Base-by-base conservation (phyloP, 345 rosid genomes). In the Citrus hindsii region DNA sequence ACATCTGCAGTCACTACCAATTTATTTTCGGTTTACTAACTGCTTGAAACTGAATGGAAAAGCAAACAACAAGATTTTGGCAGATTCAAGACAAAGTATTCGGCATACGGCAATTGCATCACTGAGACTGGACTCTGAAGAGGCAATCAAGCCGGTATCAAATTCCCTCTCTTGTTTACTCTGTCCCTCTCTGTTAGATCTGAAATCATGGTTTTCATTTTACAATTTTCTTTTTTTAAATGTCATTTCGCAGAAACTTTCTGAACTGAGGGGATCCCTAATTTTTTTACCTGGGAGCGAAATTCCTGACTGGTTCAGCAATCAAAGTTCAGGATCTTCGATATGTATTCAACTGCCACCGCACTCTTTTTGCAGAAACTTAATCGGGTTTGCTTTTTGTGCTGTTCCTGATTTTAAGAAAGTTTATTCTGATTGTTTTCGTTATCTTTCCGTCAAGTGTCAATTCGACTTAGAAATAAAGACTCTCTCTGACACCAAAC, bases 1-100 rank as follows among this genome's bases (percentile, higher is more conserved):
- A n/a, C n/a, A n/a, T 32, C 0, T 4, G 33, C 0, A 0, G 5
- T 4, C 5, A 32, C 0, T 0, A 40, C 0, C 38, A 35, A 53
- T 13, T 55, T 0, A 2, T 2, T 73, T 33, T 4, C 0, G 0
- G 7, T 59, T 56, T 22, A 35, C 3, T 13, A 59, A 73, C 9
- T 56, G 76, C 66, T 32, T 1, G 14, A 73, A 73, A 37, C 66
- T 73, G 10, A 4, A 59, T 24, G 66, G 59, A 27, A 37, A 58
- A 1, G 64, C 53, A 33, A 35, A 18, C 30, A 35, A 73, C 18
- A 35, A 61, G 18, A 30, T 24, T 73, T 35, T 73, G 14, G 33
- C 13, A 58, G 53, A 73, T 24, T 56, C 35, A 3, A 53, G 1
- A 3, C 14, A n/a, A 37, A 55, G 27, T 7, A 56, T 73, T 73